phyloP scores from a whole-genome alignment of 2,329 filamentous ascomycete genomes.

The Plectosphaerella cucumerina region DNA sequence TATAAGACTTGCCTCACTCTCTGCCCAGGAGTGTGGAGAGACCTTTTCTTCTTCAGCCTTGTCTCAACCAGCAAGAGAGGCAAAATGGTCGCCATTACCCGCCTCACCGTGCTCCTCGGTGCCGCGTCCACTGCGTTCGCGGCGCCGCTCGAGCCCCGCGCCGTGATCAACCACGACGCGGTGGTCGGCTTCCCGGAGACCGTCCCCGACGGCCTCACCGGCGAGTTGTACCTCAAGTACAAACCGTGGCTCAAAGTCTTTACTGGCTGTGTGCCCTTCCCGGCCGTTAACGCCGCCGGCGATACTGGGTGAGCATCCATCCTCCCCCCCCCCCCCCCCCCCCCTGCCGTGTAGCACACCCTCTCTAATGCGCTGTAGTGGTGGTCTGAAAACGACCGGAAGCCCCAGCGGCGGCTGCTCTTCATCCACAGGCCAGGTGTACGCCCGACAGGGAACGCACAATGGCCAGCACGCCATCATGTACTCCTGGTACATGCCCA shows the following conservation, averaged over 20 bases:
- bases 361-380: constrained; percentile 15
- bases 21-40: too few species aligned
- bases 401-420: constrained; percentile 19
- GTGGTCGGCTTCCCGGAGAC: constrained; percentile 26
- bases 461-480: constrained; percentile 24
- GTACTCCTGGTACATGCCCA: constrained; percentile 35
- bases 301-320: constrained; percentile 46
- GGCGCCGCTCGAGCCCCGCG: constrained; percentile 20
- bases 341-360: constrained; percentile 20
- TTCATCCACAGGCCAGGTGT: constrained; percentile 26
- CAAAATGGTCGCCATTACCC: neutral
- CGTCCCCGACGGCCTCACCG: constrained; percentile 21
- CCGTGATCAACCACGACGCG: constrained; percentile 24
- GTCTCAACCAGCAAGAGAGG: too few species aligned
- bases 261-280: constrained; percentile 60
- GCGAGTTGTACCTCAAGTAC: constrained; percentile 26
- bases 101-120: constrained; percentile 10
- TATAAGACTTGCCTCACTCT: too few species aligned
- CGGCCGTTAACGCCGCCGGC: constrained; percentile 53
- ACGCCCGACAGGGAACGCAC: constrained; percentile 21
- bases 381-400: constrained; percentile 22
- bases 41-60: too few species aligned
- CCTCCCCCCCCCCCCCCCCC: neutral
- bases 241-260: constrained; percentile 36
- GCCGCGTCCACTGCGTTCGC: constrained; percentile 11